Conservation (phyloP, 2,329 filamentous ascomycete genomes). For the Exophiala lecanii-corni region DNA sequence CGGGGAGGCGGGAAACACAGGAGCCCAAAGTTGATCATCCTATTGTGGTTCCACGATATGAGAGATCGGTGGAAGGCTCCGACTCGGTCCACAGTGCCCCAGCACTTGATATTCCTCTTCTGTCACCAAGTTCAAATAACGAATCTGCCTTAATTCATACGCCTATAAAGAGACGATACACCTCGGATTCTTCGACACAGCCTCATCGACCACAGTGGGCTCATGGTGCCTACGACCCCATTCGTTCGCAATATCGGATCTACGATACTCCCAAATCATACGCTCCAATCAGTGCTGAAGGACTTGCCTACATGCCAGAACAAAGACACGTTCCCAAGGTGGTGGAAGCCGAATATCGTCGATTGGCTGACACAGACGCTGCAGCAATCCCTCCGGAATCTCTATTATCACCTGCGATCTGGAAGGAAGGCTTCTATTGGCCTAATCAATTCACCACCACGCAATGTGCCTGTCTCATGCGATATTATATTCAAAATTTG, state of each 20-base stretch:
- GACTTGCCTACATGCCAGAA: conserved; percentile 15
- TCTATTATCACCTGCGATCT: conserved; percentile 22
- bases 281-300: conserved; percentile 12
- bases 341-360: conserved; percentile 25
- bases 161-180: conserved; percentile 16
- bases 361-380: conserved; percentile 23
- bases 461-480: conserved; percentile 27
- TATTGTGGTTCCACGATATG: conserved; percentile 3
- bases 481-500: conserved; percentile 27
- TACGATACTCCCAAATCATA: conserved; percentile 14
- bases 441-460: conserved; percentile 26
- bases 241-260: conserved; percentile 21
- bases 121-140: conserved; percentile 11
- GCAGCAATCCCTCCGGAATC: conserved; percentile 22
- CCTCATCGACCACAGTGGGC: conserved; percentile 5
- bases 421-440: conserved; percentile 27
- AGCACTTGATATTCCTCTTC: conserved; percentile 10
- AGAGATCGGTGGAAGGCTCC: conserved; percentile 11
- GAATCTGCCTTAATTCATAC: conserved; percentile 14
- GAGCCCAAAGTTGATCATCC: conserved; percentile 11
- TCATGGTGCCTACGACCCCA: conserved; percentile 14
- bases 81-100: conserved; percentile 10
- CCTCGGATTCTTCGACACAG: conserved; percentile 9
- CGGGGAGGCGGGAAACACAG: conserved; percentile 11
- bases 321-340: conserved; percentile 20